These are phyloP conservation scores for Leptodermis oblonga DNA, from an alignment of 257 asterid species.

Conservation along the genomic window DNA sequence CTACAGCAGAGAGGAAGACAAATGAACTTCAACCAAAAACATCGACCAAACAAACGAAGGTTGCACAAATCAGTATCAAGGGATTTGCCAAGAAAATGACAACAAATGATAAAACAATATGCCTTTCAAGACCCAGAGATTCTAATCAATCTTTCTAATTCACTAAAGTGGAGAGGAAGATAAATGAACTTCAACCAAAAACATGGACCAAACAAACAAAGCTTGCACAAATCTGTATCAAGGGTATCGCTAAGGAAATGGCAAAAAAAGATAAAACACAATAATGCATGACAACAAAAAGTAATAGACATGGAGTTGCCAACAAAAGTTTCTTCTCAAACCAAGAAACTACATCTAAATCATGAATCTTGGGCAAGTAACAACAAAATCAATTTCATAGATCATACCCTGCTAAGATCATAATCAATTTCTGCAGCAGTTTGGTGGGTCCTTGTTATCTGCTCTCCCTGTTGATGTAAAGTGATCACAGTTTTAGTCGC, in stretches of 20 bases:
- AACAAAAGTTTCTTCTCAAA: not conserved
- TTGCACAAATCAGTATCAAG: not conserved
- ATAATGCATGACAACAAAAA: not conserved
- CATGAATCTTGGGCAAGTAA: too few species aligned
- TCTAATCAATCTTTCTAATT: not conserved
- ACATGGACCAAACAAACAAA: not conserved
- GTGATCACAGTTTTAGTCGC: constrained; percentile 78
- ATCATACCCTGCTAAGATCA: constrained; percentile 86
- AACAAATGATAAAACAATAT: too few species aligned
- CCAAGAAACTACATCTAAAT: not conserved
- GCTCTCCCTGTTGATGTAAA: constrained; percentile 96
- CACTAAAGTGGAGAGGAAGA: not conserved
- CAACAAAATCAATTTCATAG: not conserved
- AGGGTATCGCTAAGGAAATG: not conserved
- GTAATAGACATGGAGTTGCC: not conserved
- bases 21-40: not conserved
- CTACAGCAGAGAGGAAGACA: not conserved
- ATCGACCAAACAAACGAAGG: not conserved
- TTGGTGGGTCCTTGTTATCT: constrained; percentile 73
- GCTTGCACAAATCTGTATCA: not conserved
- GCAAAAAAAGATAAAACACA: not conserved
- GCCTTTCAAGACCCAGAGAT: not conserved
- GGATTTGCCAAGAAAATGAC: too few species aligned
- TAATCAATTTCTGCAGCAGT: constrained; percentile 85
- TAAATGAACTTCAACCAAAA: not conserved